Evolutionary conservation across 1,284 basidiomycete species (phyloP), one percentile per base, ranked within the genome.

Genomic region (Trichosporon sp.): DNA sequence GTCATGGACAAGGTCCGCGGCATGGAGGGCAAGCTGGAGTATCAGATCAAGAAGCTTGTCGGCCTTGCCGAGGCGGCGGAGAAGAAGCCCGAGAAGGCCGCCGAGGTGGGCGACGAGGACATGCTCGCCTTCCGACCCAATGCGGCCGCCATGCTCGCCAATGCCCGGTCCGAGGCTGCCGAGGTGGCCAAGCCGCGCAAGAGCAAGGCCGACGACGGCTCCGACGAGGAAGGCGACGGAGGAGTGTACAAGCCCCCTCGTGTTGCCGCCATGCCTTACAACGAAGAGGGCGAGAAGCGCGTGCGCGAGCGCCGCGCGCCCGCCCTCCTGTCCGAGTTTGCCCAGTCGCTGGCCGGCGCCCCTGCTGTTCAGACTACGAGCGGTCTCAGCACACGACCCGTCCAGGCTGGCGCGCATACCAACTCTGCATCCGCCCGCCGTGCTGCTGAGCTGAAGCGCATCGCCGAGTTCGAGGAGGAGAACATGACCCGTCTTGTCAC

Each of bases 41-140:
- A 98, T 78, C 95, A 98, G 78, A 91, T 98, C 73, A 94, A 97
- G 73, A 97, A 98, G 78, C 86, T 96, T 21, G 85, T 94, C 32
- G 85, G 87, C 62, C 80, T 90, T 4, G 89, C 91, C 0, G 80
- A 83, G 60, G 86, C 88, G 61, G 84, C 86, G 33, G 80, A 76
- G 7, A 78, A 76, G 37, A 65, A 70, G 46, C 80, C 84, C 2
- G 82, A 85, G 10, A 81, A 82, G n/a, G 82, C 80, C 16, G 78
- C 84, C 49, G 84, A 86, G 27, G 81, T 82, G 60, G 81, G 85
- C 19, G 80, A 85, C 11, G 87, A 92, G 71, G 93, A 95, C 77
- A 90, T 90, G 4, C 84, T 98, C 33, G 88, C 90, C 1, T 98
- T 96, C 85, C 85, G 89, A 59, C 93, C 95, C 6, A 96, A 97